Evolutionary conservation across 805 yeast species (phyloP).

Genomic region (Saturnispora sanitii): DNA sequence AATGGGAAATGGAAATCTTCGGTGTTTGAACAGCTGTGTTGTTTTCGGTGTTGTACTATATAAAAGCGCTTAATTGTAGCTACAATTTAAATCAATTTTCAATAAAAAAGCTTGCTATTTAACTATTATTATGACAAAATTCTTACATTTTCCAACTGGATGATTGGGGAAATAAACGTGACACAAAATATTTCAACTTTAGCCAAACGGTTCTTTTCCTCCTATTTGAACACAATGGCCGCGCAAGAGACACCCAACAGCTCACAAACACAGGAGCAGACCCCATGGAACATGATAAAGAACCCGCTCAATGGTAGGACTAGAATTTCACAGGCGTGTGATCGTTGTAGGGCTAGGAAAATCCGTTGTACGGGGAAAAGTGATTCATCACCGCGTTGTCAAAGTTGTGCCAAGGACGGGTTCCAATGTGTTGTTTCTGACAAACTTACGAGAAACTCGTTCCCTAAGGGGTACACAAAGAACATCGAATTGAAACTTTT

Average conservation of each 20-base stretch:
- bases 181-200: no score
- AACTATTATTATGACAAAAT: no score
- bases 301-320: slow-evolving; percentile 29
- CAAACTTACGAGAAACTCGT: slow-evolving; percentile 64
- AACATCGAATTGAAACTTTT: slow-evolving; percentile 55
- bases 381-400: slow-evolving; percentile 42
- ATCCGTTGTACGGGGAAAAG: slow-evolving; percentile 66
- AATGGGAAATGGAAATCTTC: neutral
- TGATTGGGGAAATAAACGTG: no score
- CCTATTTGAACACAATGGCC: no score
- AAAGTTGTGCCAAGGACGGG: slow-evolving; percentile 55
- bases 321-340: slow-evolving; percentile 73
- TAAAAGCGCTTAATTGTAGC: neutral
- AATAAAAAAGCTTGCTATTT: no score
- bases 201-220: neutral
- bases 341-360: slow-evolving; percentile 66
- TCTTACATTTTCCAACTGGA: no score
- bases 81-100: neutral
- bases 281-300: slow-evolving; percentile 27
- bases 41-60: neutral
- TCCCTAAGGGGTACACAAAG: slow-evolving; percentile 76
- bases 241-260: no score
- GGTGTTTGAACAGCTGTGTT: neutral
- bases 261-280: neutral
- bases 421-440: slow-evolving; percentile 66